Evolutionary conservation across 352 stramenopile genomes (phyloP).

Genomic region (Phytopythium sindhum): DNA sequence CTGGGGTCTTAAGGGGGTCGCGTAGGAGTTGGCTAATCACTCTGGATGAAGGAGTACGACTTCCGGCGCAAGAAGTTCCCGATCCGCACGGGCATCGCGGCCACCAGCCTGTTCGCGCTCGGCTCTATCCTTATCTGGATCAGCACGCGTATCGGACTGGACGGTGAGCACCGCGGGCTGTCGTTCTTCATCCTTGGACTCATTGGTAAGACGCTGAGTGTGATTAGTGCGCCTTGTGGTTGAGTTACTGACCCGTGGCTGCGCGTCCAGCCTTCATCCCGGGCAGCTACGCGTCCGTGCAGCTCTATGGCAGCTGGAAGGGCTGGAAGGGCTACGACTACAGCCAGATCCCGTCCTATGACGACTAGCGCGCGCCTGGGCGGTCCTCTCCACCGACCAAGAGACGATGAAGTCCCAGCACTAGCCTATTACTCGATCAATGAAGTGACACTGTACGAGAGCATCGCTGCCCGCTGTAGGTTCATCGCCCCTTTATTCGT

Average conservation of each 20-base stretch:
- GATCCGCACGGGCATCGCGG: conserved; percentile 68
- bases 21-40: not conserved
- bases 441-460: no score
- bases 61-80: conserved; percentile 58
- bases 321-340: conserved; percentile 86
- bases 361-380: conserved; percentile 69
- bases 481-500: no score
- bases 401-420: no score
- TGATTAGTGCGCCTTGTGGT: no score
- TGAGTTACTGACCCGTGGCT: not conserved
- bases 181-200: conserved; percentile 79
- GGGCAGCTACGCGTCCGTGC: conserved; percentile 71
- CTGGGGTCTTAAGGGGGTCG: not conserved
- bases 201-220: no score
- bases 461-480: no score
- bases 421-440: no score
- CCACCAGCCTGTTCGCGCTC: conserved; percentile 62
- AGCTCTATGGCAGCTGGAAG: conserved; percentile 81
- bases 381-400: no score
- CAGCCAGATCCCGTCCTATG: conserved; percentile 81
- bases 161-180: conserved; percentile 67
- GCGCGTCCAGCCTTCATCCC: conserved; percentile 70
- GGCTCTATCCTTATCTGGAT: conserved; percentile 74
- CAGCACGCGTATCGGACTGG: conserved; percentile 70
- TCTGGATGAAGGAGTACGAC: conserved; percentile 38